phyloP scores from a whole-genome alignment of 768 basidiomycete genomes.

The Mycena crocata region DNA sequence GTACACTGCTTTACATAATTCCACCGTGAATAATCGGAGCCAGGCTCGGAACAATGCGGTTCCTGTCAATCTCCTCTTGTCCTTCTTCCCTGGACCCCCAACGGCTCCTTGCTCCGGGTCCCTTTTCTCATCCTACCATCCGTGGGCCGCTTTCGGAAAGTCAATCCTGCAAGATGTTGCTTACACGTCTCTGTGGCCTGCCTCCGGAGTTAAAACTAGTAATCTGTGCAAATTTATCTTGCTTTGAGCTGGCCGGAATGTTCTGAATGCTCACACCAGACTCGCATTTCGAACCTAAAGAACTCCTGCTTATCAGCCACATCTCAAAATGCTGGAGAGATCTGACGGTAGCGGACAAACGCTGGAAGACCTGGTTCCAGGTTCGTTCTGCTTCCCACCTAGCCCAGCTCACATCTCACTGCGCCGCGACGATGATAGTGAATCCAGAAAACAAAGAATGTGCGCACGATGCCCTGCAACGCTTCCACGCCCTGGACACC shows the following conservation, averaged over 20 bases:
- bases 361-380: slow-evolving; percentile 6
- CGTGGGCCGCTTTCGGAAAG: no score
- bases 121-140: no score
- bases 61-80: no score
- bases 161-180: slow-evolving; percentile 1
- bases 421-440: background rate
- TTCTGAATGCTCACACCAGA: background rate
- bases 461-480: background rate
- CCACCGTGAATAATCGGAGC: no score
- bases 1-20: no score
- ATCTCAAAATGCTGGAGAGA: slow-evolving; percentile 12
- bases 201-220: slow-evolving; percentile 10
- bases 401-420: no score
- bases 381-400: background rate
- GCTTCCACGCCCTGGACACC: background rate
- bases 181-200: background rate
- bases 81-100: no score
- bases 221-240: background rate
- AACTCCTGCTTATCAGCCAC: slow-evolving; percentile 6
- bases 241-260: background rate
- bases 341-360: background rate
- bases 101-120: no score
- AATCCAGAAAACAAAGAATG: background rate
- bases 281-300: background rate
- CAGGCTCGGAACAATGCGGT: no score